Conservation (phyloP, 2,329 filamentous ascomycete genomes). For the Neofusicoccum kwambonambiense region DNA sequence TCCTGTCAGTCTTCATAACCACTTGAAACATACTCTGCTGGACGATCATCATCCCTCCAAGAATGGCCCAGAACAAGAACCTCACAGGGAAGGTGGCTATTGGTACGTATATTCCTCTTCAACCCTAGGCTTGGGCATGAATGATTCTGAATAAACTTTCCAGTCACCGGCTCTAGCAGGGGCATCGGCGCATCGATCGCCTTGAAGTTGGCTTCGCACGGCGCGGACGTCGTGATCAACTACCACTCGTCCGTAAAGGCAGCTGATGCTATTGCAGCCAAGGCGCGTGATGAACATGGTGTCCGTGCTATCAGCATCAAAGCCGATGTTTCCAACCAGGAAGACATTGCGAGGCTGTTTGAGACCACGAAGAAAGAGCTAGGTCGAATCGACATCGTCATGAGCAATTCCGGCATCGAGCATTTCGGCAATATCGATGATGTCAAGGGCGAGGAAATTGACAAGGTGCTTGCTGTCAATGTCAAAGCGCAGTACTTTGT, state of each 20-base stretch:
- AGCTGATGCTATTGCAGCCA: slow-evolving; percentile 27
- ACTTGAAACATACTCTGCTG: too few relatives aligned
- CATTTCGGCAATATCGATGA: slow-evolving; percentile 65
- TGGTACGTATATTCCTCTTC: not conserved
- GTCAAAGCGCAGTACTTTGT: slow-evolving; percentile 41
- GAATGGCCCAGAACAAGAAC: not conserved
- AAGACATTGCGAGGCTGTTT: slow-evolving; percentile 34
- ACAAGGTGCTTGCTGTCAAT: slow-evolving; percentile 68
- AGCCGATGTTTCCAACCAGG: slow-evolving; percentile 34
- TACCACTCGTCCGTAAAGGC: slow-evolving; percentile 40
- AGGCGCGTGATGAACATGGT: slow-evolving; percentile 31
- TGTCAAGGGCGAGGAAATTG: slow-evolving; percentile 58
- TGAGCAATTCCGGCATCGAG: slow-evolving; percentile 61
- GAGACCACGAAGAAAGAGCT: slow-evolving; percentile 39
- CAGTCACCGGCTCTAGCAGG: slow-evolving; percentile 37
- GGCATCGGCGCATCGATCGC: slow-evolving; percentile 47
- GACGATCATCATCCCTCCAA: too few relatives aligned
- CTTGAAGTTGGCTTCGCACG: slow-evolving; percentile 40
- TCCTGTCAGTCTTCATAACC: too few relatives aligned
- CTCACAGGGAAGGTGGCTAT: not conserved
- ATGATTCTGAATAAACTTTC: not conserved
- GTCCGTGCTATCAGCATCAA: slow-evolving; percentile 37
- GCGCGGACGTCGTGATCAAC: slow-evolving; percentile 50
- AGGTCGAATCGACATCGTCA: slow-evolving; percentile 49
- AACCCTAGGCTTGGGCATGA: too few relatives aligned